Evolutionary conservation across 2,329 filamentous ascomycete genomes (phyloP), one percentile per base, ranked within the genome.

Genomic region (Curvularia sp.): DNA sequence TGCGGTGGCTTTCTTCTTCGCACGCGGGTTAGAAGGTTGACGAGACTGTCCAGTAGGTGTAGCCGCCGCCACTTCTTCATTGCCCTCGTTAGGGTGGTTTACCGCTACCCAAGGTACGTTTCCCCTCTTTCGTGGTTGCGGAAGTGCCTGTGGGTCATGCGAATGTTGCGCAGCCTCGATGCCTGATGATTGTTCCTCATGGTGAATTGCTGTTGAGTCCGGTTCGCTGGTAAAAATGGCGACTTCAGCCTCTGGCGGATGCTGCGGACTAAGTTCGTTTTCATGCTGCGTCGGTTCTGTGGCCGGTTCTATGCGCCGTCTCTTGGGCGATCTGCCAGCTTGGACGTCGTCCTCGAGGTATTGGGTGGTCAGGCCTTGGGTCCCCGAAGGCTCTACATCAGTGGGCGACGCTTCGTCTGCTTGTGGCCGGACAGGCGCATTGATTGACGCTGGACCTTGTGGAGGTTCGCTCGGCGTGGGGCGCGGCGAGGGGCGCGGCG

Each of bases 51-150:
- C 66, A 5, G 57, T 23, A 28, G 63, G 56, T 32, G 18, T 18
- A 8, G 54, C 54, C 5, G 47, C 53, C 18, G 58, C 59, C 5
- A 39, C 49, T 9, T 60, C 62, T 25, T 64, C 63, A 15, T 53
- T 53, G 3, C 61, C 62, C 7, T 63, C 63, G 19, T 49, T 57
- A 12, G 64, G 57, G 21, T 68, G 57, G 42, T 76, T 76, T 7
- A 76, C 72, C n/a, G 74, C 60, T 27, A 59, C 59, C 74, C 74
- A 76, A 19, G 70, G 66, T 10, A 64, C 38, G 15, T 43, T 59
- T 47, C 61, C 59, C 30, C 52, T 57, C 21, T 50, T 57, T 27
- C 47, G 52, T 34, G 57, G 52, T 41, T 51, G 61, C 19, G 53
- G 54, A 12, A 64, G 39, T 10, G 53, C 49, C 34, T 63, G 23